These are phyloP conservation scores for Xerocomellus intermedius DNA, from an alignment of 768 basidiomycete species.

Conservation along the genomic window DNA sequence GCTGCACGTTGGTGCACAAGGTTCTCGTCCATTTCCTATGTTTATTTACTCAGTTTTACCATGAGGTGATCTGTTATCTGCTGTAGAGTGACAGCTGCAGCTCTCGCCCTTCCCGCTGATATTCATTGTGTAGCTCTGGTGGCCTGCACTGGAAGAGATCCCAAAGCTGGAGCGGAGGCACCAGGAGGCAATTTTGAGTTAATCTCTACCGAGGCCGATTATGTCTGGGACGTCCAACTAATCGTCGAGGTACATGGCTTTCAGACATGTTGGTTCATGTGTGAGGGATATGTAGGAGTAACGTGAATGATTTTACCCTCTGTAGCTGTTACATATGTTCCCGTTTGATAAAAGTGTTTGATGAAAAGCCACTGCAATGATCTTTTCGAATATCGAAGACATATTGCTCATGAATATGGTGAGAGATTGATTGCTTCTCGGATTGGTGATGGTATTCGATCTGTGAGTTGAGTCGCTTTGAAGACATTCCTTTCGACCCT, in stretches of 20 bases:
- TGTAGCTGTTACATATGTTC: slow-evolving; percentile 86
- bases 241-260: slow-evolving; percentile 72
- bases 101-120: no score
- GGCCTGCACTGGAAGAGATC: slow-evolving; percentile 77
- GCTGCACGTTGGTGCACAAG: no score
- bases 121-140: no score
- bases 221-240: slow-evolving; percentile 88
- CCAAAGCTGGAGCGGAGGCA: slow-evolving; percentile 76
- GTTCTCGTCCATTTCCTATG: neutral
- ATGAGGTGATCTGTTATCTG: slow-evolving; percentile 28
- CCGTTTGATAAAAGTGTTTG: slow-evolving; percentile 67
- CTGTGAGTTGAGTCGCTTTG: neutral
- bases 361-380: slow-evolving; percentile 72
- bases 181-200: slow-evolving; percentile 98
- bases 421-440: slow-evolving; percentile 18
- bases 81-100: no score
- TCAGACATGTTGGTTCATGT: neutral
- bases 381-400: slow-evolving; percentile 97
- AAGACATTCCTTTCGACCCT: slow-evolving; percentile 83
- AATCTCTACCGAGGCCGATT: slow-evolving; percentile 85
- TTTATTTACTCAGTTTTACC: slow-evolving; percentile 10
- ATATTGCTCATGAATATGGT: slow-evolving; percentile 87
- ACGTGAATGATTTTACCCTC: neutral
- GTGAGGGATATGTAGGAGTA: neutral
- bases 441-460: neutral